Conservation (phyloP, 2,329 filamentous ascomycete genomes). For the Dactylonectria estremocensis region DNA sequence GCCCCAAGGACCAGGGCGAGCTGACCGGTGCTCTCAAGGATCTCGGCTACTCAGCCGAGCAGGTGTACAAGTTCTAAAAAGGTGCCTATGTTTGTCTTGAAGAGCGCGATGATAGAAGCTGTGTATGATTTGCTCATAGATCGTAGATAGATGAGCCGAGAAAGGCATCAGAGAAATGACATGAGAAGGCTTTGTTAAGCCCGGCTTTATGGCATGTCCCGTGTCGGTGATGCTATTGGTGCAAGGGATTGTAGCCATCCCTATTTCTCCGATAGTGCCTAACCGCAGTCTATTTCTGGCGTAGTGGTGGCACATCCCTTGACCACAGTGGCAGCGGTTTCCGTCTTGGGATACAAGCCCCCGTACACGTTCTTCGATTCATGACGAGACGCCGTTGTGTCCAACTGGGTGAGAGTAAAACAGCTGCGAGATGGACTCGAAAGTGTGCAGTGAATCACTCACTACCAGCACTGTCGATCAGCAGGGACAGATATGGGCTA, state of each 20-base stretch:
- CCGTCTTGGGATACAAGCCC: no score
- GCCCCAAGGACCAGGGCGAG: conserved; percentile 95
- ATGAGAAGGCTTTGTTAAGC: conserved; percentile 8
- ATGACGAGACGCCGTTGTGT: no score
- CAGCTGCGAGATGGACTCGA: not conserved
- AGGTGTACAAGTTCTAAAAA: conserved; percentile 93
- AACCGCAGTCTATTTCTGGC: no score
- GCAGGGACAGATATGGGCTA: not conserved
- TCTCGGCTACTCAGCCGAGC: conserved; percentile 78
- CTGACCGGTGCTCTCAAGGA: conserved; percentile 86
- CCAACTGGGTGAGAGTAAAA: not conserved
- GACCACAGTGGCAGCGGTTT: no score
- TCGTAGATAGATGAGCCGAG: conserved; percentile 38
- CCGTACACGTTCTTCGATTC: no score
- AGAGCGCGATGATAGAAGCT: conserved; percentile 27
- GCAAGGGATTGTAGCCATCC: not conserved
- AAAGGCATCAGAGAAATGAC: conserved; percentile 43
- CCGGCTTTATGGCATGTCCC: not conserved
- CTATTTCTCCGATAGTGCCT: not conserved
- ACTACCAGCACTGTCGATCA: not conserved
- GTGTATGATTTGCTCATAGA: conserved; percentile 49
- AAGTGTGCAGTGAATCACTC: not conserved
- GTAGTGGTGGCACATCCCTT: no score
- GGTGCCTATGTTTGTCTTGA: conserved; percentile 27
- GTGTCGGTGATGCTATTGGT: not conserved